Base-by-base conservation (phyloP, 441 rosid species). In the Corymbia calophylla region DNA sequence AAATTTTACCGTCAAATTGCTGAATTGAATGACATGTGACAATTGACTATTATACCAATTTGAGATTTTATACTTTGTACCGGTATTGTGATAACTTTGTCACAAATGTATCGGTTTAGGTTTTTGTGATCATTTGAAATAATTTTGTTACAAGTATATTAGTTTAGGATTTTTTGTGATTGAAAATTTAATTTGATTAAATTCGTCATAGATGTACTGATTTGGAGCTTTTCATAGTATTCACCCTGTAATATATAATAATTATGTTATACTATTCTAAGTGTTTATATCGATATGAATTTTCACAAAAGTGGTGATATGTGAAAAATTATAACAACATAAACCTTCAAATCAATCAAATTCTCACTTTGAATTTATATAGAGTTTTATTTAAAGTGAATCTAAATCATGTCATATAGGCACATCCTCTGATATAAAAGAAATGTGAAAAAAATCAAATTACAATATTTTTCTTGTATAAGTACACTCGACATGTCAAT, bases 101-200 rank as follows among this genome's bases (percentile, higher is more conserved):
- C 9, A 21, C 0, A 56, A 56, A 56, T 56, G 0, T 21, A 21
- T 0, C 0, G 0, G 5, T 56, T 21, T 21, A 3, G 23, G 2
- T 21, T 56, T 56, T 21, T 0, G 0, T 9, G 0, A 0, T 56
- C 3, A 39, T 39, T 39, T 39, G 1, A 21, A 8, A 8, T 0
- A 21, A 21, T 3, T 21, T 56, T 56, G 2, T 0, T 3, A 21
- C 0, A 56, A 56, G 23, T 56, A 0, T 9, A 21, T 0, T 0
- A 1, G 2, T 56, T 21, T 21, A 3, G 9, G 2, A 0, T 55
- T 21, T 56, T 56, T 21, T 0, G 0, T 9, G 0, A 0, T 56
- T 4, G 23, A 56, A 9, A 56, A 23, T 8, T 23, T 56, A 56
- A 11, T 4, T 56, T 23, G 0, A 56, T 4, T 9, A 23, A 56